phyloP scores from a whole-genome alignment of 768 basidiomycete species.

The Podaxis rugospora region DNA sequence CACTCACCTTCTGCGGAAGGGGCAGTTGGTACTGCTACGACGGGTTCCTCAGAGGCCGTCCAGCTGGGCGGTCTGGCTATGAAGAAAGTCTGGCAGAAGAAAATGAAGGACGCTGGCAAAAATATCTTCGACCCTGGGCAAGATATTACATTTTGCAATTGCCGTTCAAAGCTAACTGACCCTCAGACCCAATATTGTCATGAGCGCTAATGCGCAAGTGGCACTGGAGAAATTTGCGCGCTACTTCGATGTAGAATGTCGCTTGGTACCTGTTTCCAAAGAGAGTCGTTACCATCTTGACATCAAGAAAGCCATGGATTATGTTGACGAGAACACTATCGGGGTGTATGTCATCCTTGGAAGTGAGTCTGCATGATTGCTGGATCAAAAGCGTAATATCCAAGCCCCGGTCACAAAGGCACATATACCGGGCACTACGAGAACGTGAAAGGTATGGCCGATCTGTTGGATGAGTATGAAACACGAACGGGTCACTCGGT shows the following conservation, averaged over 20 bases:
- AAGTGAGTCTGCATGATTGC: conserved; percentile 22
- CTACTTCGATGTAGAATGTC: conserved; percentile 66
- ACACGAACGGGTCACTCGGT: conserved; percentile 53
- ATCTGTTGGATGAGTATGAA: conserved; percentile 63
- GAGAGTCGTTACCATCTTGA: conserved; percentile 53
- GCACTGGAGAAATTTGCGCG: conserved; percentile 70
- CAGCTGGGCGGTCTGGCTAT: conserved; percentile 74
- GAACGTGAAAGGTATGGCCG: conserved; percentile 81
- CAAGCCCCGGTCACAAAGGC: conserved; percentile 30
- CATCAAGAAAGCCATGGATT: conserved; percentile 58
- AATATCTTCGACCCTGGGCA: conserved; percentile 77
- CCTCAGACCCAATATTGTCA: conserved; percentile 54
- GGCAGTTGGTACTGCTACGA: conserved; percentile 69
- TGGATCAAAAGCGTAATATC: conserved; percentile 44
- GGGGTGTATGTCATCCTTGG: conserved; percentile 55
- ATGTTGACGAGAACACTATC: conserved; percentile 72
- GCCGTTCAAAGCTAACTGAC: not conserved
- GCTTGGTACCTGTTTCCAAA: conserved; percentile 46
- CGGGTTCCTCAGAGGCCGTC: conserved; percentile 68
- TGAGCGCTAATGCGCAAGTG: conserved; percentile 73
- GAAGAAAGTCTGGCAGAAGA: conserved; percentile 69
- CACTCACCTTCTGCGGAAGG: conserved; percentile 58
- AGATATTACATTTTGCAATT: conserved; percentile 8
- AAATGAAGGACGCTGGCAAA: conserved; percentile 60
- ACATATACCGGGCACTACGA: conserved; percentile 73